phyloP scores from a whole-genome alignment of 495 filamentous ascomycete species.

The Peziza echinospora region DNA sequence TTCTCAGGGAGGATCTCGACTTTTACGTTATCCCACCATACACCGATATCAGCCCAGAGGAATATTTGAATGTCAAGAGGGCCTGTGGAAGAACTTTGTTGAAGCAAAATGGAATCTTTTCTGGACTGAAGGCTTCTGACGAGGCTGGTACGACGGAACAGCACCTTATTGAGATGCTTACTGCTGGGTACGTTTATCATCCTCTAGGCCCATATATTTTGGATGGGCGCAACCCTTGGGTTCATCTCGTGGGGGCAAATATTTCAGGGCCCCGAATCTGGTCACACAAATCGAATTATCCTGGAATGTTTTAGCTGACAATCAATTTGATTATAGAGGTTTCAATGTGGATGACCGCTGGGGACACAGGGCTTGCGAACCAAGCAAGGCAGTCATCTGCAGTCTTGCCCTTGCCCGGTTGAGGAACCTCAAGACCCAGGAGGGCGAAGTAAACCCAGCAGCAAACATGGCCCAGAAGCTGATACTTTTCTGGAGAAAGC shows the following conservation, averaged over 20 bases:
- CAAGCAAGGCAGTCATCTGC: constrained; percentile 95
- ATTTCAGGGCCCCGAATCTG: too few relatives aligned
- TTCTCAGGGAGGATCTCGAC: constrained; percentile 86
- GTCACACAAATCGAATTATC: background rate
- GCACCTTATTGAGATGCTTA: constrained; percentile 98
- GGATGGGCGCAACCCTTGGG: background rate
- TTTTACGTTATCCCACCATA: constrained; percentile 93
- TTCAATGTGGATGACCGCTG: constrained; percentile 90
- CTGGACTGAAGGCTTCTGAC: constrained; percentile 78
- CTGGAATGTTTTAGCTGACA: background rate
- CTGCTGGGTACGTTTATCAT: constrained; percentile 51
- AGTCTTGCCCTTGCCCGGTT: constrained; percentile 81
- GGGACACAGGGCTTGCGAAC: constrained; percentile 90
- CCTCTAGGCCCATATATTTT: background rate
- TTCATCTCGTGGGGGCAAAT: too few relatives aligned
- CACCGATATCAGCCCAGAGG: constrained; percentile 57
- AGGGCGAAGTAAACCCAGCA: constrained; percentile 47
- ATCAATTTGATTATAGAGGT: constrained; percentile 35
- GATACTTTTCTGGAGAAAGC: constrained; percentile 94
- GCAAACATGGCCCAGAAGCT: constrained; percentile 99
- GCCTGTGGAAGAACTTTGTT: constrained; percentile 73
- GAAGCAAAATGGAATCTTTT: constrained; percentile 89
- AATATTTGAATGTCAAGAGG: constrained; percentile 94
- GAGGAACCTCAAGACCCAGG: constrained; percentile 53
- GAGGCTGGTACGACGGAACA: constrained; percentile 93